Evolutionary conservation across 805 yeast genomes (phyloP).

Genomic region (Pichia ethanolica): DNA sequence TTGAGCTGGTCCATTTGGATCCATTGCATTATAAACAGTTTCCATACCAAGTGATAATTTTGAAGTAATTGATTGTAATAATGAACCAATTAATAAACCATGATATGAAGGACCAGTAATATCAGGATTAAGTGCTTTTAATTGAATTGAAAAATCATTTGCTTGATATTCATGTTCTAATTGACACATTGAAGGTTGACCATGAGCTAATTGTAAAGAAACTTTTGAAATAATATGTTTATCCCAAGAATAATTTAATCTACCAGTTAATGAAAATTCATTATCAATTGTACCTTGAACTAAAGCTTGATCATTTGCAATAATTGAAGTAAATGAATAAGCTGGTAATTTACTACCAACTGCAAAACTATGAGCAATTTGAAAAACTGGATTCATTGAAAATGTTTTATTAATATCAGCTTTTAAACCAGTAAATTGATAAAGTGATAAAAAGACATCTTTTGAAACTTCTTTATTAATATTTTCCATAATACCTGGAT

Average conservation of each 20-base stretch:
- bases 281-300: conserved; percentile 90
- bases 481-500: conserved; percentile 95
- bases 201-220: conserved; percentile 79
- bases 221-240: conserved; percentile 70
- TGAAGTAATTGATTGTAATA: conserved; percentile 83
- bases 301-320: conserved; percentile 77
- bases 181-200: conserved; percentile 91
- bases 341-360: conserved; percentile 85
- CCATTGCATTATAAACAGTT: conserved; percentile 76
- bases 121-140: conserved; percentile 88
- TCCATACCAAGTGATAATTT: conserved; percentile 85
- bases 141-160: conserved; percentile 76
- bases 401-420: conserved; percentile 94
- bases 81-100: conserved; percentile 89
- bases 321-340: conserved; percentile 84
- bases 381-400: conserved; percentile 88
- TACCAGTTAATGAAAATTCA: conserved; percentile 77
- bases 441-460: conserved; percentile 85
- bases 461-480: conserved; percentile 87
- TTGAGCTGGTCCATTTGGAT: conserved; percentile 70
- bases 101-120: conserved; percentile 65
- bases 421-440: conserved; percentile 89
- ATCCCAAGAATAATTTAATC: conserved; percentile 88
- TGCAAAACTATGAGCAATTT: conserved; percentile 88
- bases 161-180: conserved; percentile 95